phyloP scores from a whole-genome alignment of 1,284 basidiomycete genomes.

The Naganishia liquefaciens region DNA sequence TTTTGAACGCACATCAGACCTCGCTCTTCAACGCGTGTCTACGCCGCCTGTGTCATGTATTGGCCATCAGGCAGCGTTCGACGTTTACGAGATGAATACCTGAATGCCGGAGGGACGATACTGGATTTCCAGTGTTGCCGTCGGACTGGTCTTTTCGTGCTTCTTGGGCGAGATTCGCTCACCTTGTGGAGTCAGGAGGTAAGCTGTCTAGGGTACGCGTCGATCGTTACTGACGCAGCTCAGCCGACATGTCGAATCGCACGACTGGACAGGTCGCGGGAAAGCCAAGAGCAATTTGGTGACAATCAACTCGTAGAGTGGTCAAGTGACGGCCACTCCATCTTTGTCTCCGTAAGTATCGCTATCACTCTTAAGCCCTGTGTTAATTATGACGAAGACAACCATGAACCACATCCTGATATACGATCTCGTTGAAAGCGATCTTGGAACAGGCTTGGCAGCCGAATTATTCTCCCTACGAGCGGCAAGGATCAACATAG shows the following conservation, averaged over 20 bases:
- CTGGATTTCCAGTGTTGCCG: slow-evolving; percentile 66
- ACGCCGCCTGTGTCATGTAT: slow-evolving; percentile 43
- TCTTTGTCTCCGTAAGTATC: slow-evolving; percentile 70
- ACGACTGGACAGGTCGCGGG: slow-evolving; percentile 69
- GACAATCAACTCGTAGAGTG: slow-evolving; percentile 71
- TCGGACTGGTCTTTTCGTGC: slow-evolving; percentile 74
- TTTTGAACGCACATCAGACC: too few relatives aligned
- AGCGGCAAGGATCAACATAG: slow-evolving; percentile 51
- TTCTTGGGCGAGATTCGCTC: slow-evolving; percentile 66
- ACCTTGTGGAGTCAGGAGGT: slow-evolving; percentile 83
- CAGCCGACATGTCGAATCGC: slow-evolving; percentile 79
- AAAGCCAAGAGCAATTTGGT: slow-evolving; percentile 77
- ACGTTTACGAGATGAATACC: slow-evolving; percentile 38
- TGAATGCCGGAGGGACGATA: slow-evolving; percentile 57
- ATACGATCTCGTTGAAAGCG: slow-evolving; percentile 66
- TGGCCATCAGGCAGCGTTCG: slow-evolving; percentile 50
- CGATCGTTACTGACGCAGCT: not conserved
- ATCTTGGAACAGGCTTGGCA: slow-evolving; percentile 48
- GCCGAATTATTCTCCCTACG: slow-evolving; percentile 36
- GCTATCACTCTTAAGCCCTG: not conserved
- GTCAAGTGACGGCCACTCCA: slow-evolving; percentile 73
- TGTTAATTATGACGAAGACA: slow-evolving; percentile 58
- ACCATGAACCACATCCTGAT: slow-evolving; percentile 74
- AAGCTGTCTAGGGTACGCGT: slow-evolving; percentile 47
- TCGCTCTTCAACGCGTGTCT: too few relatives aligned